phyloP scores from a whole-genome alignment of 202 grass and related monocot genomes.

The Setaria italica region DNA sequence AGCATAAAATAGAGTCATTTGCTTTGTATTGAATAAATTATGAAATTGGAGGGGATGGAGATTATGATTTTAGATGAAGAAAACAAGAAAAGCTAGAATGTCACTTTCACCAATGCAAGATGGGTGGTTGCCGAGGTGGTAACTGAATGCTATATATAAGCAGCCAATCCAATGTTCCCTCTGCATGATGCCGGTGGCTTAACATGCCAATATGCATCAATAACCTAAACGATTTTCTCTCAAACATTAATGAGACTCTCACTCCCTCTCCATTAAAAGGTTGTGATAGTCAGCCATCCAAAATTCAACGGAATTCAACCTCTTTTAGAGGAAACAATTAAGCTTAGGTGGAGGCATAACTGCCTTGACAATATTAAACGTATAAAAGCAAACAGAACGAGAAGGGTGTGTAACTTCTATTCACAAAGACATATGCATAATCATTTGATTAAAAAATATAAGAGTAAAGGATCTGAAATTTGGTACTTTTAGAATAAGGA shows the following conservation, averaged over 20 bases:
- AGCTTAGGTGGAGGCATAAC: not conserved
- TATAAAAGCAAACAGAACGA: not conserved
- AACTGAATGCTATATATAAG: conserved; percentile 11
- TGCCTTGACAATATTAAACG: not conserved
- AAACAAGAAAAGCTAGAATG: not conserved
- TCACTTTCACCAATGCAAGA: conserved; percentile 25
- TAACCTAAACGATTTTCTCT: not conserved
- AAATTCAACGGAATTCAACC: conserved; percentile 8
- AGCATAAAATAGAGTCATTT: not conserved
- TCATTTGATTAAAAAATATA: not conserved
- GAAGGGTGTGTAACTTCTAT: not conserved
- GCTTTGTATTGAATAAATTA: not conserved
- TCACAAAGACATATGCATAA: not conserved
- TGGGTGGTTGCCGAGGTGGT: conserved; percentile 6
- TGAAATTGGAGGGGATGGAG: not conserved
- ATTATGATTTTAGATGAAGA: conserved; percentile 3
- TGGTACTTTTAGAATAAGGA: too few relatives aligned
- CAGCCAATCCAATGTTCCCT: conserved; percentile 3
- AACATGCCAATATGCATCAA: not conserved
- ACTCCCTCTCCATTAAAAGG: not conserved
- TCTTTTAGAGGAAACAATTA: conserved; percentile 1
- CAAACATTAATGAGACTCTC: not conserved
- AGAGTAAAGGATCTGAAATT: not conserved
- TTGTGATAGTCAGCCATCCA: not conserved
- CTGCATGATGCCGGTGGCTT: not conserved